A percentile compares a stretch with the other conserved stretches of the same genome.
Conservation (phyloP, 164 flowering plant species). For the Amborella trichopoda region DNA sequence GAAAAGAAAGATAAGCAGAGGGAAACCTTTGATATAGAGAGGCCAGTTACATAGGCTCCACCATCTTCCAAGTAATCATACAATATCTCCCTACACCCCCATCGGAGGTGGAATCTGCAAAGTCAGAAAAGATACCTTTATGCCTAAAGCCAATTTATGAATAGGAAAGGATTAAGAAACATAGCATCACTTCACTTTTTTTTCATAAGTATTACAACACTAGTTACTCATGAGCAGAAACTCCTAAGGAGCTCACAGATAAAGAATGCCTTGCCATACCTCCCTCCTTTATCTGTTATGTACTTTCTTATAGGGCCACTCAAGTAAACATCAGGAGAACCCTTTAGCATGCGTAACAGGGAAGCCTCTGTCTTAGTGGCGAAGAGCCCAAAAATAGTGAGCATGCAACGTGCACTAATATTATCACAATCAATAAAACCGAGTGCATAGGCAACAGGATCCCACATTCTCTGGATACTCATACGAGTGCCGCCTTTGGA, state of each 20-base stretch:
- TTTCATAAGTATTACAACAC: no score
- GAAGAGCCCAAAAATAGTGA: constrained; percentile 87
- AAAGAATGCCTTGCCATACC: no score
- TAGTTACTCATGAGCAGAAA: no score
- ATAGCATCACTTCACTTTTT: no score
- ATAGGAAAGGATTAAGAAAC: no score
- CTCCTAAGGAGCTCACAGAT: no score
- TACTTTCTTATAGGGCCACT: constrained; percentile 94
- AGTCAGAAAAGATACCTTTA: constrained; percentile 6
- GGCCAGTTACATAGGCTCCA: constrained; percentile 53
- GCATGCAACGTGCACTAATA: constrained; percentile 99
- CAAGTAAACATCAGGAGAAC: constrained; percentile 94
- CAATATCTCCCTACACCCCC: constrained; percentile 94
- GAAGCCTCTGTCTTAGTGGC: constrained; percentile 99
- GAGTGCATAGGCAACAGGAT: constrained; percentile 97
- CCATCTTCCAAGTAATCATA: constrained; percentile 64
- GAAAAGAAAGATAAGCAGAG: constrained; percentile 1
- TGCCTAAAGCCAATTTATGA: no score
- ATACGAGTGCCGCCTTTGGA: constrained; percentile 93
- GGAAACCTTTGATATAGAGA: constrained; percentile 80
- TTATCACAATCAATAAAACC: constrained; percentile 98
- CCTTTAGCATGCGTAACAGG: constrained; percentile 92
- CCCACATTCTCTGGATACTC: constrained; percentile 98
- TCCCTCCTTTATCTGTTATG: constrained; percentile 84
- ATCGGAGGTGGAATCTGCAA: constrained; percentile 86